Evolutionary conservation across 495 filamentous ascomycete genomes (phyloP).

Genomic region (Thermothielavioides terrestris): DNA sequence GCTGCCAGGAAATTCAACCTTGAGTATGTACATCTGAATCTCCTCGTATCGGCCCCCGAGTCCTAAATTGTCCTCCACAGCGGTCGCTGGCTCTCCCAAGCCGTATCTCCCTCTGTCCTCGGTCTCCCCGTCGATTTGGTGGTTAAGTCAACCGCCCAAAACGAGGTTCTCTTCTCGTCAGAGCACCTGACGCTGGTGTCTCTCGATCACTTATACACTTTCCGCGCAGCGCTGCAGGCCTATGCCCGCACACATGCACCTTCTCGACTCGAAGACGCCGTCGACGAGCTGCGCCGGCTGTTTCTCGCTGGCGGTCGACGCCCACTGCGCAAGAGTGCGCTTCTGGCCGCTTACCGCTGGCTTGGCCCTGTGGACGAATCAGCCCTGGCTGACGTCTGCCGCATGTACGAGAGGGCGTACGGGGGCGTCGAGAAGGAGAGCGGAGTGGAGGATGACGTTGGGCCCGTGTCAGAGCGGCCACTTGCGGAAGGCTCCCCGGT

Average conservation of each 20-base stretch:
- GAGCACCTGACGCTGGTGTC: conserved; percentile 59
- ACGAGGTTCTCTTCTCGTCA: conserved; percentile 61
- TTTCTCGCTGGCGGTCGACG: conserved; percentile 52
- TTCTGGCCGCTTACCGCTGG: conserved; percentile 55
- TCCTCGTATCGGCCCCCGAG: not conserved
- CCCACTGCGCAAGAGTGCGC: conserved; percentile 48
- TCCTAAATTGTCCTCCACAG: conserved; percentile 11
- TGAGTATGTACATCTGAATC: conserved; percentile 19
- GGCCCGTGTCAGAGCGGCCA: conserved; percentile 14
- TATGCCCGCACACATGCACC: conserved; percentile 45
- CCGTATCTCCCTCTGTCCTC: conserved; percentile 28
- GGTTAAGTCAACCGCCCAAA: conserved; percentile 56
- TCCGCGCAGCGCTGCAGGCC: conserved; percentile 56
- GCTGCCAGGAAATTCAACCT: conserved; percentile 38
- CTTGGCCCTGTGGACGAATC: conserved; percentile 44
- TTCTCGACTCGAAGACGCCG: conserved; percentile 46
- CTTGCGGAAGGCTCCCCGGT: not conserved
- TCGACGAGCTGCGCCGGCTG: conserved; percentile 52
- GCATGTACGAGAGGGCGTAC: conserved; percentile 50
- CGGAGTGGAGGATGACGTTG: conserved; percentile 20
- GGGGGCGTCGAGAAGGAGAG: conserved; percentile 29
- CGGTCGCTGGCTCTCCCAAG: conserved; percentile 32
- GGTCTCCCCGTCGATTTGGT: conserved; percentile 46
- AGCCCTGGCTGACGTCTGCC: conserved; percentile 47
- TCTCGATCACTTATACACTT: conserved; percentile 64